phyloP scores from a whole-genome alignment of 2,329 filamentous ascomycete species.

The Paracamarosporium sp. region DNA sequence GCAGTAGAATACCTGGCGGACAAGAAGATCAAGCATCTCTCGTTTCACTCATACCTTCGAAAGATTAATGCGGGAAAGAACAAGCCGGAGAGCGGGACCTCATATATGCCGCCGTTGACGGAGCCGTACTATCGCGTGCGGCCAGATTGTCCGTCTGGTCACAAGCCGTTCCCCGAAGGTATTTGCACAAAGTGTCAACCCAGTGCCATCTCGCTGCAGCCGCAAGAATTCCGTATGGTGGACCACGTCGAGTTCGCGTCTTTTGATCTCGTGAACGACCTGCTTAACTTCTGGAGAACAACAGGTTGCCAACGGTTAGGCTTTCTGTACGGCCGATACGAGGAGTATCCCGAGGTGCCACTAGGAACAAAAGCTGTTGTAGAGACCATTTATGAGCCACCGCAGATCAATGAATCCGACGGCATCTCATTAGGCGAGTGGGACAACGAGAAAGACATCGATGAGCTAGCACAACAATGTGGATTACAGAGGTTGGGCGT shows the following conservation, averaged over 20 bases:
- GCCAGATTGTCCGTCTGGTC: constrained; percentile 88
- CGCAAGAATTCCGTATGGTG: constrained; percentile 93
- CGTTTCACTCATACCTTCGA: constrained; percentile 91
- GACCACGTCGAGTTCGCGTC: constrained; percentile 97
- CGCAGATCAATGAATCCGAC: constrained; percentile 87
- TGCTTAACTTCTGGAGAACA: constrained; percentile 90
- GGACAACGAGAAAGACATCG: constrained; percentile 82
- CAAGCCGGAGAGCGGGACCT: constrained; percentile 90
- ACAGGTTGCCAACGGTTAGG: constrained; percentile 85
- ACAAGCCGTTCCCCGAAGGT: constrained; percentile 91
- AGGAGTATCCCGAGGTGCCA: constrained; percentile 90
- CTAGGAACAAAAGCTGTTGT: constrained; percentile 94
- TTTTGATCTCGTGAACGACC: constrained; percentile 81
- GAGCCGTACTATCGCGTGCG: constrained; percentile 93
- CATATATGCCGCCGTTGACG: constrained; percentile 92
- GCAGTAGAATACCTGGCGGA: constrained; percentile 86
- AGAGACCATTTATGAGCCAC: constrained; percentile 95
- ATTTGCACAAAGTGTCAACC: constrained; percentile 99
- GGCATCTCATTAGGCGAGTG: constrained; percentile 85
- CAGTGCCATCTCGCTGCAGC: constrained; percentile 93
- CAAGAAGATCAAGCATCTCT: constrained; percentile 98
- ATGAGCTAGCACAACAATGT: constrained; percentile 80
- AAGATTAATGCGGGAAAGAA: constrained; percentile 98
- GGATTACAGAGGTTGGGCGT: constrained; percentile 89
- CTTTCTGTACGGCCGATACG: constrained; percentile 88